Base-by-base conservation (phyloP, 2,329 filamentous ascomycete species). In the Diaporthe sp. region DNA sequence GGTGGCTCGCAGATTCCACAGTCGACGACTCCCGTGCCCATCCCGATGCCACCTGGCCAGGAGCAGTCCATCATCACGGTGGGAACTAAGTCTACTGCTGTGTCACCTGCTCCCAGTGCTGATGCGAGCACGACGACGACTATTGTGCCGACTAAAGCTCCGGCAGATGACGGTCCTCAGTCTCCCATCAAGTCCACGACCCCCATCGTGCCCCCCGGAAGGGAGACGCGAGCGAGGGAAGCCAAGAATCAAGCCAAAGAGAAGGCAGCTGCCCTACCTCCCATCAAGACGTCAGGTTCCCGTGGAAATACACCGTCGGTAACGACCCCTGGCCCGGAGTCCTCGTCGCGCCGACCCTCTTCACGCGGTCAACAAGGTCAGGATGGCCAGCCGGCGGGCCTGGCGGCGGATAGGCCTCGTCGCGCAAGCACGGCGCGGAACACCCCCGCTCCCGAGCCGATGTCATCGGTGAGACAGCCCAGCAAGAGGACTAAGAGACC, bases 401-500 rank as follows among this genome's bases (percentile, higher is more conserved):
- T 90, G 75, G 89, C 87, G 28, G 83, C 84, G 65, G 90, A 92
- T 75, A 85, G 90, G 62, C 85, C 89, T 76, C 87, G 90, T 68
- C 88, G 90, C 74, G 81, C 89, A 74, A 91, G 89, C 79, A 90
- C 89, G 34, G 88, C 89, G 73, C 86, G 89, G 75, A 90, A 89
- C 79, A 91, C 90, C 1, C 90, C 90, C 15, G 89, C 85, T 12
- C 89, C 89, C 12, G 89, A 90, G 77, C 75, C 79, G 61, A 73
- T 46, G 71, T 69, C 46, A 69, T 81, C 75, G 15, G 76, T 82
- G 62, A 85, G 85, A 73, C 85, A 84, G 72, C 81, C 84, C n/a
- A 87, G 85, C 78, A 90, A 92, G 80, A 90, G 94, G 69, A 86
- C 89, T 72, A 95, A 93, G 84, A 87, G 92, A 74, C 94, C 94